phyloP scores from a whole-genome alignment of 768 basidiomycete genomes.

The Suillus hirtellus region DNA sequence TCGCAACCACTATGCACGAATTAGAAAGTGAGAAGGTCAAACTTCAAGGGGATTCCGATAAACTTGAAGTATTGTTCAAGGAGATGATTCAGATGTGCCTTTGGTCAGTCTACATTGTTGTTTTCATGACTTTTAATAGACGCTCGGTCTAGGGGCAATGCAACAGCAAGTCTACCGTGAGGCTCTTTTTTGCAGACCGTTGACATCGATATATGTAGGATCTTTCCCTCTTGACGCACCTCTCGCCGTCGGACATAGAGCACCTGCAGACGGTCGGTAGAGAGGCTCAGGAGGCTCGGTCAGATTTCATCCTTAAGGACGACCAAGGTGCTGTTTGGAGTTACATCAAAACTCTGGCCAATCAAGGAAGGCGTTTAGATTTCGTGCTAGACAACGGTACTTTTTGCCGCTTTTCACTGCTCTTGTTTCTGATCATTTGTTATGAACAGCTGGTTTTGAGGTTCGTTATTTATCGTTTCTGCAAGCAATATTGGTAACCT shows the following conservation, averaged over 20 bases:
- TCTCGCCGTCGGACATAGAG: constrained; percentile 81
- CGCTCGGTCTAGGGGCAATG: constrained; percentile 76
- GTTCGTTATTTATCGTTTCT: constrained; percentile 37
- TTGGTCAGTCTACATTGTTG: constrained; percentile 48
- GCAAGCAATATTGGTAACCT: neutral
- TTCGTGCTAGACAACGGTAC: constrained; percentile 91
- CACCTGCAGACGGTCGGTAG: constrained; percentile 79
- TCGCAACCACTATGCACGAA: constrained; percentile 72
- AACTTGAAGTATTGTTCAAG: constrained; percentile 65
- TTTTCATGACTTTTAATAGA: neutral
- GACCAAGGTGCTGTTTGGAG: constrained; percentile 79
- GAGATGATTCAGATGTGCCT: constrained; percentile 92
- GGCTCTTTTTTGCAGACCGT: neutral
- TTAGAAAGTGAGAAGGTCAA: constrained; percentile 51
- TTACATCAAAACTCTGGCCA: constrained; percentile 57
- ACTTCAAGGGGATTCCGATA: constrained; percentile 47
- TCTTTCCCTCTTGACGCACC: constrained; percentile 84
- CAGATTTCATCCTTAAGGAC: constrained; percentile 79
- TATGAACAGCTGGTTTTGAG: constrained; percentile 80
- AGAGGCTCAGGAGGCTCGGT: constrained; percentile 76
- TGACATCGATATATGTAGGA: constrained; percentile 52
- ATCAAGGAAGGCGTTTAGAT: constrained; percentile 55
- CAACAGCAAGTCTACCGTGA: constrained; percentile 56
- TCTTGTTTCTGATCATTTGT: constrained; percentile 1
- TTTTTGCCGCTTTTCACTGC: constrained; percentile 4